Evolutionary conservation across 2,329 filamentous ascomycete genomes (phyloP).

Genomic region (Orbilia quercus): DNA sequence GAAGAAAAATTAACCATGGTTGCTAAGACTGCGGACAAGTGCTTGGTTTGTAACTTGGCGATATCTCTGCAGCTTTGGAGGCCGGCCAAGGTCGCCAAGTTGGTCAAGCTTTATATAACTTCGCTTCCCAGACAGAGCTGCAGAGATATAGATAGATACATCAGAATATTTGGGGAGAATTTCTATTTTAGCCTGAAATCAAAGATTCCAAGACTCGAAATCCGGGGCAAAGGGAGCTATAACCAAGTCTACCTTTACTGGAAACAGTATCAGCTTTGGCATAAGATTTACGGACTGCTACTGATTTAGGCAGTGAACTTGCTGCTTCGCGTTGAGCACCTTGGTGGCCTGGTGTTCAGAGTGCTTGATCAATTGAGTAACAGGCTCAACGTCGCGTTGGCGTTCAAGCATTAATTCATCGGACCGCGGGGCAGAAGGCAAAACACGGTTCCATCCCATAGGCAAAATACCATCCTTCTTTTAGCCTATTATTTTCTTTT

Average conservation of each 20-base stretch:
- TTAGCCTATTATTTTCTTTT: constrained; percentile 26
- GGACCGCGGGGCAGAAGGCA: too few relatives aligned
- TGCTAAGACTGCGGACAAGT: neutral
- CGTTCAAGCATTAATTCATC: too few relatives aligned
- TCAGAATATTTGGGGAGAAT: neutral
- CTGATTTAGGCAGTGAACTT: constrained; percentile 21
- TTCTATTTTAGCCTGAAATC: constrained; percentile 38
- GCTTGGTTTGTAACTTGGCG: constrained; percentile 20
- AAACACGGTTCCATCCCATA: too few relatives aligned
- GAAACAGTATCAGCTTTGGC: neutral
- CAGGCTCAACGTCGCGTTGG: too few relatives aligned
- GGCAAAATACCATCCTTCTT: constrained; percentile 35
- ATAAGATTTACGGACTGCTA: too few relatives aligned
- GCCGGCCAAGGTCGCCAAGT: constrained; percentile 46
- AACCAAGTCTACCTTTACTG: neutral
- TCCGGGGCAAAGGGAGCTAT: constrained; percentile 35
- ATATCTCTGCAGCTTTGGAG: constrained; percentile 14
- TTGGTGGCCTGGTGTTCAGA: too few relatives aligned
- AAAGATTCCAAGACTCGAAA: neutral
- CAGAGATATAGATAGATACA: too few relatives aligned
- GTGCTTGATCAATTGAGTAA: too few relatives aligned
- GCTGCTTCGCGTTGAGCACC: too few relatives aligned
- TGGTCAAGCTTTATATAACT: constrained; percentile 50
- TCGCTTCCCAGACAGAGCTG: constrained; percentile 4
- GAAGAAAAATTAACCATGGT: constrained; percentile 51